Conservation (phyloP, 208 protist species). For the Zelonia costaricensis region DNA sequence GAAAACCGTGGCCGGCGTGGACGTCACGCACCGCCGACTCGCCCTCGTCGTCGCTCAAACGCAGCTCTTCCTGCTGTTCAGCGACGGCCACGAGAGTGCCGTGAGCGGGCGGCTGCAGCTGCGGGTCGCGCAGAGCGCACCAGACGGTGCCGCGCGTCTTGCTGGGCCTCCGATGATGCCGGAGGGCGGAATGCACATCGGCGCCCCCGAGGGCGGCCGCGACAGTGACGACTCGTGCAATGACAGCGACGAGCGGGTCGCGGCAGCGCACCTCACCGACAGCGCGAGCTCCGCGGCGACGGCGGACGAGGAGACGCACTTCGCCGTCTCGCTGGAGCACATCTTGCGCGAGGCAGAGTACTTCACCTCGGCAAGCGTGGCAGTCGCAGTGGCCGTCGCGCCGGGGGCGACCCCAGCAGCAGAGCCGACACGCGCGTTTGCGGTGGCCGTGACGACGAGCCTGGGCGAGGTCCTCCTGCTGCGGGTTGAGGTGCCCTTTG, state of each 20-base stretch:
- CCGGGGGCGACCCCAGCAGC: neutral
- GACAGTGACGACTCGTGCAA: neutral
- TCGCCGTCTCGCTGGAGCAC: constrained; percentile 7
- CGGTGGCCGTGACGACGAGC: constrained; percentile 21
- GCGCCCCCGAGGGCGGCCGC: neutral
- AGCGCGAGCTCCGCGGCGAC: neutral
- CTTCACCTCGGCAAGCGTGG: constrained; percentile 24
- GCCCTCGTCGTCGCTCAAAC: constrained; percentile 25
- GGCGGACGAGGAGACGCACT: constrained; percentile 1
- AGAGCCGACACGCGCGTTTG: neutral
- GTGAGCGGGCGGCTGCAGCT: constrained; percentile 7
- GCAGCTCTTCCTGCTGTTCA: constrained; percentile 19
- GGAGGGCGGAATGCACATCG: neutral
- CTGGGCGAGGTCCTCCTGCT: constrained; percentile 20
- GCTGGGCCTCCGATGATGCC: neutral
- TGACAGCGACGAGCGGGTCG: neutral
- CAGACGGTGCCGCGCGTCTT: neutral
- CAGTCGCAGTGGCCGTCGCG: neutral
- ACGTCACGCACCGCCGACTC: constrained; percentile 1
- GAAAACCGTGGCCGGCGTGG: neutral
- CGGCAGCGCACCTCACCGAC: neutral
- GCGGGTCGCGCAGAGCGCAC: neutral
- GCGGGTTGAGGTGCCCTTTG: constrained; percentile 9
- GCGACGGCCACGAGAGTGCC: constrained; percentile 8
- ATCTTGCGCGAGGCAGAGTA: constrained; percentile 25